A percentile compares a stretch with the other conserved stretches of the same genome.
phyloP scores from a whole-genome alignment of 257 asterid species.

The Striga asiatica region DNA sequence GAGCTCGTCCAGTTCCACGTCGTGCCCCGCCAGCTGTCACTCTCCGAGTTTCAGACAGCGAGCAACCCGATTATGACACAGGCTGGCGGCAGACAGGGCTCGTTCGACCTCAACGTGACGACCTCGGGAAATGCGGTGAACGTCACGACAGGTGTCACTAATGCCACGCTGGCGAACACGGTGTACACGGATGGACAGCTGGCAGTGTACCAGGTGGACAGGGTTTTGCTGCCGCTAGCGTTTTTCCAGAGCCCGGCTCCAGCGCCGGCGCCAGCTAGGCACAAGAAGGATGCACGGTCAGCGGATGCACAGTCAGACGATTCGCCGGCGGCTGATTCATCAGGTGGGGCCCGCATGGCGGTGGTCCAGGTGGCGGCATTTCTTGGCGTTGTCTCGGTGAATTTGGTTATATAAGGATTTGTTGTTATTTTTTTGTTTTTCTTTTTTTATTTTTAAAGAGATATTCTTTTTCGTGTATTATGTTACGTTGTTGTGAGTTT shows the following conservation, averaged over 20 bases:
- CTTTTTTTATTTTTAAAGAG: not conserved
- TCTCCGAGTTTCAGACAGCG: constrained; percentile 35
- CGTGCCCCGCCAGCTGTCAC: constrained; percentile 24
- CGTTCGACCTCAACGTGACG: constrained; percentile 36
- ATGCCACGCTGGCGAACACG: constrained; percentile 30
- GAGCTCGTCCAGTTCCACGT: constrained; percentile 38
- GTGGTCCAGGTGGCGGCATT: constrained; percentile 12
- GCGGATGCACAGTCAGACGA: constrained; percentile 17
- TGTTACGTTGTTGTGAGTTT: no score
- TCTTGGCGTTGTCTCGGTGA: not conserved
- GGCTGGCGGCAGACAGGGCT: constrained; percentile 34
- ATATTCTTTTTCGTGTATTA: constrained; percentile 12
- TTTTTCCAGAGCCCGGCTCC: constrained; percentile 39
- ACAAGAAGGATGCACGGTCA: constrained; percentile 16
- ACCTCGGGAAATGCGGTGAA: constrained; percentile 30
- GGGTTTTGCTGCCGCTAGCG: constrained; percentile 43
- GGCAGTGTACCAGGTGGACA: constrained; percentile 45
- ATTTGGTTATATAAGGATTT: not conserved
- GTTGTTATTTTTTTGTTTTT: no score
- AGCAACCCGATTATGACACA: constrained; percentile 44
- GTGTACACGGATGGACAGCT: constrained; percentile 34
- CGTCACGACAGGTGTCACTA: constrained; percentile 38
- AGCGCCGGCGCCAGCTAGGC: constrained; percentile 36
- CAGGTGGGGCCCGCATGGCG: constrained; percentile 16
- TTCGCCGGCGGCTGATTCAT: constrained; percentile 16